Evolutionary conservation across 805 yeast species (phyloP).

Genomic region (Phaffomyces opuntiae): DNA sequence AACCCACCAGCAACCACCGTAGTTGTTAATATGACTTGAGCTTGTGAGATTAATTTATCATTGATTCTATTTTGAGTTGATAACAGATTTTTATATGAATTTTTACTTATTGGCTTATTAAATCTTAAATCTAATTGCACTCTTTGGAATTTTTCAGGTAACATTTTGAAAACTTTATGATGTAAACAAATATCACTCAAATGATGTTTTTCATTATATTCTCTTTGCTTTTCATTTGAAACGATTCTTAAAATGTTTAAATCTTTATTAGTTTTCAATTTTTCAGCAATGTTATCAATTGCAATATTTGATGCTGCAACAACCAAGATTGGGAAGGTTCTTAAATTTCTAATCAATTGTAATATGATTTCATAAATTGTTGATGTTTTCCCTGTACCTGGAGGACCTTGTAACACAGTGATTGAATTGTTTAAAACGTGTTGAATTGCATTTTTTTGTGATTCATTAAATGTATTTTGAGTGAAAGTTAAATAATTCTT

Average conservation of each 20-base stretch:
- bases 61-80: conserved; percentile 38
- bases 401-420: conserved; percentile 69
- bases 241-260: conserved; percentile 49
- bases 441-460: conserved; percentile 45
- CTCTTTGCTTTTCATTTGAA: conserved; percentile 53
- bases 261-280: conserved; percentile 44
- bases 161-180: conserved; percentile 44
- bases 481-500: conserved; percentile 45
- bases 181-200: conserved; percentile 57
- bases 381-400: conserved; percentile 77
- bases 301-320: conserved; percentile 76
- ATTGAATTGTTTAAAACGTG: conserved; percentile 28
- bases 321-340: conserved; percentile 57
- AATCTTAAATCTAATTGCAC: conserved; percentile 36
- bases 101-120: conserved; percentile 38
- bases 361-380: conserved; percentile 58
- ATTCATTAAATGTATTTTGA: conserved; percentile 44
- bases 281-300: conserved; percentile 70
- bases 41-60: conserved; percentile 49
- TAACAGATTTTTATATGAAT: conserved; percentile 43
- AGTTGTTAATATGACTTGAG: conserved; percentile 65
- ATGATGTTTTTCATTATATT: conserved; percentile 51
- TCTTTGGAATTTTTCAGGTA: conserved; percentile 40
- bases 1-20: conserved; percentile 68
- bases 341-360: conserved; percentile 47